phyloP scores from a whole-genome alignment of 2,329 filamentous ascomycete genomes.

The Didymella exigua region DNA sequence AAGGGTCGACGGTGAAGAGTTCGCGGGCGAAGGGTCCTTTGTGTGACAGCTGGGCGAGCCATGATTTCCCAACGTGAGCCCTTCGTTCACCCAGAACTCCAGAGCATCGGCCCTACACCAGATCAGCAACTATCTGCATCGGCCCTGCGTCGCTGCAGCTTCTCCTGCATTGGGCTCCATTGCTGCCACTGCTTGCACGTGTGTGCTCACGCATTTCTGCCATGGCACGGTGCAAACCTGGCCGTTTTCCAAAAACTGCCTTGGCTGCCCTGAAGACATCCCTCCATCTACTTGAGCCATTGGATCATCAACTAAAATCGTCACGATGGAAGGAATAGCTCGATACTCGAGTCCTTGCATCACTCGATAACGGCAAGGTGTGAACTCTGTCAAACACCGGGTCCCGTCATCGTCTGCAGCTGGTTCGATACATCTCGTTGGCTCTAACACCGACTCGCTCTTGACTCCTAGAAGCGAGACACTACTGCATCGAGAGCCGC shows the following conservation, averaged over 20 bases:
- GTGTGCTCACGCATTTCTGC: neutral
- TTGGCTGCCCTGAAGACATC: neutral
- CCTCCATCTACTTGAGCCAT: neutral
- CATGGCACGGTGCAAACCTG: neutral
- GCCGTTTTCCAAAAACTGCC: neutral
- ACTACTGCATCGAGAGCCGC: too few species aligned
- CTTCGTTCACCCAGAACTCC: neutral
- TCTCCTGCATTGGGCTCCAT: slow-evolving; percentile 11
- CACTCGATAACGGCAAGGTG: slow-evolving; percentile 7
- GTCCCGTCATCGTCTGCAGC: neutral
- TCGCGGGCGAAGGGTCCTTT: neutral
- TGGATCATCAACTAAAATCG: neutral
- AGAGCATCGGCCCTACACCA: slow-evolving; percentile 4
- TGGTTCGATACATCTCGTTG: neutral
- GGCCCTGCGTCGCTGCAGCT: slow-evolving; percentile 10
- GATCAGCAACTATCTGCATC: slow-evolving; percentile 4
- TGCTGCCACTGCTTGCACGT: slow-evolving; percentile 1
- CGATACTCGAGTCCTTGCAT: slow-evolving; percentile 3
- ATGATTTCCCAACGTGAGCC: neutral
- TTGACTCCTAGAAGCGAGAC: neutral
- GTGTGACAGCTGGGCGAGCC: slow-evolving; percentile 4
- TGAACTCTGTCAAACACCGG: slow-evolving; percentile 12
- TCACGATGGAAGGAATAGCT: neutral
- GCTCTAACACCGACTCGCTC: slow-evolving; percentile 3
- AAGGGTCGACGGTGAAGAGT: neutral